These are phyloP conservation scores for Cercospora brassicicola DNA, from an alignment of 2,329 filamentous ascomycete species.

Conservation along the genomic window DNA sequence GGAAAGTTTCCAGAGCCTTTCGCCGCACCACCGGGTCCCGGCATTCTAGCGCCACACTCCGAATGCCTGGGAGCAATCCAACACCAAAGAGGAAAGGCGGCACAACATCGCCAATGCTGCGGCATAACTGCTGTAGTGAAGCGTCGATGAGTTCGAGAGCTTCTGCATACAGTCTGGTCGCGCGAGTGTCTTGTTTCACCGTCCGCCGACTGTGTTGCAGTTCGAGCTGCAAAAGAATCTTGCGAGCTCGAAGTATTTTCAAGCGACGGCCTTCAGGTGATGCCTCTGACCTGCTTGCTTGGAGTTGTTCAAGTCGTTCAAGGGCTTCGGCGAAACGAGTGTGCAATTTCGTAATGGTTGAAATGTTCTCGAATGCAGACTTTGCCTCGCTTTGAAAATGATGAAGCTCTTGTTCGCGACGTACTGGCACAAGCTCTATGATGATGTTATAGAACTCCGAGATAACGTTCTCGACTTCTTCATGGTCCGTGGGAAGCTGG, in stretches of 20 bases:
- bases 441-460: neutral
- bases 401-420: neutral
- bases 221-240: neutral
- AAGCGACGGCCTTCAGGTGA: neutral
- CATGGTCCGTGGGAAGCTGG: neutral
- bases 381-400: neutral
- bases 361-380: neutral
- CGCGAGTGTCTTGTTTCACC: neutral
- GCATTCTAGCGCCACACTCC: neutral
- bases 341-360: neutral
- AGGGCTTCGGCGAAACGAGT: neutral
- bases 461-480: neutral
- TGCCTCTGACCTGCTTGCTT: neutral
- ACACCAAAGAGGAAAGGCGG: neutral
- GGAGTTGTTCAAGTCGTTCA: neutral
- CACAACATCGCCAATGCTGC: neutral
- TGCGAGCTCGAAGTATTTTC: neutral
- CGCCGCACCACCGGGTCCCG: neutral
- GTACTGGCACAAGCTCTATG: neutral
- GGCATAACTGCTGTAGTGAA: neutral
- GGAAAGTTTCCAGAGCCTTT: neutral
- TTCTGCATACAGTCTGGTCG: neutral
- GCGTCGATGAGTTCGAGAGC: neutral
- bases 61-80: neutral
- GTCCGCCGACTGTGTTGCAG: neutral